A percentile compares a stretch with the other conserved stretches of the same genome.
phyloP scores from a whole-genome alignment of 202 grass and related monocot genomes.

The Zoysia matrella region DNA sequence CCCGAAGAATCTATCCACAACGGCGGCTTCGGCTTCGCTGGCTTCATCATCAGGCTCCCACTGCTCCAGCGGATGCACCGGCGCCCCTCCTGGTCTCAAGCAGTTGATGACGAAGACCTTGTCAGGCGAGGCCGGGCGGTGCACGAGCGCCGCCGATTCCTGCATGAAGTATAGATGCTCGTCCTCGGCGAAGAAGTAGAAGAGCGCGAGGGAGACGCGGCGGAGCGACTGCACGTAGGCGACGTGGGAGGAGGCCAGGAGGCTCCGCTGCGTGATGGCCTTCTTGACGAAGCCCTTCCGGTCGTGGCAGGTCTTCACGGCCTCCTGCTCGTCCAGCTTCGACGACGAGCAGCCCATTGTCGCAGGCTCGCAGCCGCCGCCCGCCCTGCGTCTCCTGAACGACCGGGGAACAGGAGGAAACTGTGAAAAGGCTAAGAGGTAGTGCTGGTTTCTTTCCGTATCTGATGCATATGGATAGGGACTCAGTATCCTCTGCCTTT shows the following conservation, averaged over 20 bases:
- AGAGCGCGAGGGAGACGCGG: constrained; percentile 67
- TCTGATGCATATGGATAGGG: constrained; percentile 30
- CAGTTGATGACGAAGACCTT: constrained; percentile 53
- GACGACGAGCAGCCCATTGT: constrained; percentile 95
- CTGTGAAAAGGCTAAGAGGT: not conserved
- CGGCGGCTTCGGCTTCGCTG: constrained; percentile 38
- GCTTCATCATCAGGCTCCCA: constrained; percentile 35
- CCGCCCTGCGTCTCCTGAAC: not conserved
- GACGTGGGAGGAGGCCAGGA: constrained; percentile 67
- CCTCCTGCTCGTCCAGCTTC: constrained; percentile 76
- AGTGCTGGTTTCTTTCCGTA: not conserved
- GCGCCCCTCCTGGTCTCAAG: constrained; percentile 36
- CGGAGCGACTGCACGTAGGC: constrained; percentile 76
- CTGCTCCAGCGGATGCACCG: constrained; percentile 52
- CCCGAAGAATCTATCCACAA: constrained; percentile 45
- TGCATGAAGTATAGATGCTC: constrained; percentile 64
- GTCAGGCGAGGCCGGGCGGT: constrained; percentile 42
- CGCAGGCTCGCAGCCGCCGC: not conserved
- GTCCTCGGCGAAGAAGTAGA: constrained; percentile 73
- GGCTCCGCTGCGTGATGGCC: constrained; percentile 72
- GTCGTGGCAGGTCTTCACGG: constrained; percentile 70
- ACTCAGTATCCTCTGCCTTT: not conserved
- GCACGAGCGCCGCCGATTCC: constrained; percentile 21
- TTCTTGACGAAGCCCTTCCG: constrained; percentile 79
- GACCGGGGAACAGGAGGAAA: not conserved